Evolutionary conservation across 768 basidiomycete species (phyloP).

Genomic region (Cantharellus anzutake): DNA sequence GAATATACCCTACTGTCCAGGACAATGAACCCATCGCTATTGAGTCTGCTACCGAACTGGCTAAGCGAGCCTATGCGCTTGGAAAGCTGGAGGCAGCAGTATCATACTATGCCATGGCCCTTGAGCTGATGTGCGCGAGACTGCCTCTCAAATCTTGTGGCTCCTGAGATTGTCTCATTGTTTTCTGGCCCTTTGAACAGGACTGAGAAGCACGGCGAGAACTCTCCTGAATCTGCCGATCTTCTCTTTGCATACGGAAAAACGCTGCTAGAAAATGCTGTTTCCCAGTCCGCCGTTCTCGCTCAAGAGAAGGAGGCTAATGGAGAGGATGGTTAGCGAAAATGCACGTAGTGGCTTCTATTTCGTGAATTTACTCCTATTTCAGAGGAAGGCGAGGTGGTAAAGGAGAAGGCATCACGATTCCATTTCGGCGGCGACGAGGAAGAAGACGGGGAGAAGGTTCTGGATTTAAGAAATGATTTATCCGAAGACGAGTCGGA

Average conservation of each 20-base stretch:
- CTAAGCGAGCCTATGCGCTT: conserved; percentile 76
- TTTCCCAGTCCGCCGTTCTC: conserved; percentile 67
- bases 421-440: conserved; percentile 69
- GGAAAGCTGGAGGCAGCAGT: conserved; percentile 73
- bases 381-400: background rate
- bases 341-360: background rate
- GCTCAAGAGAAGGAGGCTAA: conserved; percentile 59
- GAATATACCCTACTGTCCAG: background rate
- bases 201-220: conserved; percentile 55
- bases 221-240: conserved; percentile 71
- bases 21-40: conserved; percentile 14
- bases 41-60: conserved; percentile 50
- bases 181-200: conserved; percentile 20
- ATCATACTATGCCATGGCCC: conserved; percentile 64
- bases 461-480: conserved; percentile 20
- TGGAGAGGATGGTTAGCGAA: conserved; percentile 22
- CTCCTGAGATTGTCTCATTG: background rate
- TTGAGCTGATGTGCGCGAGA: conserved; percentile 57
- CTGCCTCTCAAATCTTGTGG: conserved; percentile 11
- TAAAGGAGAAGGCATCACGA: conserved; percentile 21
- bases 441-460: conserved; percentile 35
- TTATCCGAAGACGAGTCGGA: conserved; percentile 26
- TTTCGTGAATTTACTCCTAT: background rate
- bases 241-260: conserved; percentile 83
- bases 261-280: conserved; percentile 83